Base-by-base conservation (phyloP, 305 asterid species). In the Fraxinus floribunda region DNA sequence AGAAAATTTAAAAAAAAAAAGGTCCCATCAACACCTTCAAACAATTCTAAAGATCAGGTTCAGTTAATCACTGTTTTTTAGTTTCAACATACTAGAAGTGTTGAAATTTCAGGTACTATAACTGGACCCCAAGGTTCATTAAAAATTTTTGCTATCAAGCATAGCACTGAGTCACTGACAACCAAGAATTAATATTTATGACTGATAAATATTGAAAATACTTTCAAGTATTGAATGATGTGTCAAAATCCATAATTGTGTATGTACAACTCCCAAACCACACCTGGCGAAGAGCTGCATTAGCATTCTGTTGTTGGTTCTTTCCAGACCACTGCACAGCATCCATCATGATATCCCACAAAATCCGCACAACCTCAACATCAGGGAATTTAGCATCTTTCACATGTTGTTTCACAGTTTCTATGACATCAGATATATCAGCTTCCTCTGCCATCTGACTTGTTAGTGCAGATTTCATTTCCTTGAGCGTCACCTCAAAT, bases 321-420 rank as follows among this genome's bases (percentile, higher is more conserved):
- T 96, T 96, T 46, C 97, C 98, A 77, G 99, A 96, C 99, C 99
- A 94, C 78, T 94, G 98, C 77, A 96, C 97, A 49, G 99, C 97
- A 88, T 96, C 99, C 99, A 96, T 96, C 91, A 96, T 85, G 39
- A 94, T 94, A 89, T 96, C 99, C 99, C 99, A 96, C 55, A 96
- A 88, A 83, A 96, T 94, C 22, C 97, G 89, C 30, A 96, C 95
- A 79, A 93, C 95, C 83, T 94, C 99, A 82, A 89, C 86, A 82
- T 96, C 99, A 7, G 99, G 99, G 70, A 96, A 86, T 81, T 91
- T 92, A 76, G 99, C 98, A 83, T 93, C 98, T 91, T 92, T 96
- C 81, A 94, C 97, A 86, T 94, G 97, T 79, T 94, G 99, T 76
- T 94, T 94, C 36, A 93, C 99, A 66, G 98, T 96, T 89, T 96